Percentiles rank a stretch among this genome's conserved stretches.
Evolutionary conservation across 345 rosid species (phyloP).

Genomic region (Eucalyptus curtisii): DNA sequence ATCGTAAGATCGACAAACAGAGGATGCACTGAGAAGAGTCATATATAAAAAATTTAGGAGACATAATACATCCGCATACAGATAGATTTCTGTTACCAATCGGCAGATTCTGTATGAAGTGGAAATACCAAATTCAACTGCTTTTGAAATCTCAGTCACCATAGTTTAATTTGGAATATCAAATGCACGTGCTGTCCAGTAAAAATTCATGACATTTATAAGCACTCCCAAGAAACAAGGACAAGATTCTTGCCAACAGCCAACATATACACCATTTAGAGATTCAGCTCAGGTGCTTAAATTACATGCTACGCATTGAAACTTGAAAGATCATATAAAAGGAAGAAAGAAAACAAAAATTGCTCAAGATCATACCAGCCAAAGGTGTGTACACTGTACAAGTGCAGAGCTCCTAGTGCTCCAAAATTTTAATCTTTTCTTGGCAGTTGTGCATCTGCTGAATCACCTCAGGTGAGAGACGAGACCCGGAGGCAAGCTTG

Average conservation of each 20-base stretch:
- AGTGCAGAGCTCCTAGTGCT: constrained; percentile 6
- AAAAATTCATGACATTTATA: neutral
- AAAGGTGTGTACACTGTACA: neutral
- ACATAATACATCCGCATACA: neutral
- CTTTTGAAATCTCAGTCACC: neutral
- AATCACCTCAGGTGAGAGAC: no score
- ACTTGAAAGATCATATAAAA: neutral
- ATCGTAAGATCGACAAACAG: neutral
- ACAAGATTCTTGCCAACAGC: neutral
- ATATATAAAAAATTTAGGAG: neutral
- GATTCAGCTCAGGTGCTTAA: neutral
- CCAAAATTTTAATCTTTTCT: constrained; percentile 43
- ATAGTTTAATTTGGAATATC: neutral
- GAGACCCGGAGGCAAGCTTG: no score
- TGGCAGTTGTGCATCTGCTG: no score
- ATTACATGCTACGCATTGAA: neutral
- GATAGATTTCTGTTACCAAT: neutral
- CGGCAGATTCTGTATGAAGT: neutral
- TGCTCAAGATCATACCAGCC: neutral
- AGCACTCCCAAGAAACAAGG: neutral
- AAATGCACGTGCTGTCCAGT: neutral
- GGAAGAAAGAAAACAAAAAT: neutral
- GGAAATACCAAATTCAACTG: neutral
- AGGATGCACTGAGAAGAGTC: neutral
- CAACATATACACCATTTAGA: neutral